These are phyloP conservation scores for Polyplosphaeria fusca DNA, from an alignment of 495 filamentous ascomycete species.

Conservation along the genomic window DNA sequence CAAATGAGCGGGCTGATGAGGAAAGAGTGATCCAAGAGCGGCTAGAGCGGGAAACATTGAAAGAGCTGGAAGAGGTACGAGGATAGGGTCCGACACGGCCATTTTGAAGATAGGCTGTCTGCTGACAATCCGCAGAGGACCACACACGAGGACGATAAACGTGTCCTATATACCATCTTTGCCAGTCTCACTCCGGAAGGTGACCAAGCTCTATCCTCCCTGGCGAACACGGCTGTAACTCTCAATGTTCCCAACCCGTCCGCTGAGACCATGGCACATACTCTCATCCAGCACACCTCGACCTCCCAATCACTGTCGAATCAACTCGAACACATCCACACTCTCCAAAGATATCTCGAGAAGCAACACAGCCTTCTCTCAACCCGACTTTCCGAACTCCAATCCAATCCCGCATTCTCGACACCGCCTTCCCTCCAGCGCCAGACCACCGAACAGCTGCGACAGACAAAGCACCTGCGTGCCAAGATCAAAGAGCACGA, in stretches of 20 bases:
- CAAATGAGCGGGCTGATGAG: conserved; percentile 82
- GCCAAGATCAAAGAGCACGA: conserved; percentile 30
- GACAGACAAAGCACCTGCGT: conserved; percentile 26
- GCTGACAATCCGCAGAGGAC: conserved; percentile 3
- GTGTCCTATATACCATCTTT: conserved; percentile 7
- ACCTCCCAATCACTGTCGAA: conserved; percentile 21
- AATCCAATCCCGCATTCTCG: conserved; percentile 22
- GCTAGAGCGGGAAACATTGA: conserved; percentile 58
- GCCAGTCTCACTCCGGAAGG: conserved; percentile 23
- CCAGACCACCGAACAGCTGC: conserved; percentile 25
- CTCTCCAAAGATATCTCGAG: conserved; percentile 23
- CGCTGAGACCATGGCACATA: conserved; percentile 28
- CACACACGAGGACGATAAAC: conserved; percentile 3
- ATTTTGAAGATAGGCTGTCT: too few species aligned
- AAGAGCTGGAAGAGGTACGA: conserved; percentile 43
- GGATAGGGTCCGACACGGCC: not conserved
- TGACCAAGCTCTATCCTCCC: conserved; percentile 9
- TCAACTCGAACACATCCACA: conserved; percentile 22
- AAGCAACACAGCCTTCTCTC: conserved; percentile 25
- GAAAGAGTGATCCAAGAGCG: conserved; percentile 55
- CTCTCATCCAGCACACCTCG: conserved; percentile 24
- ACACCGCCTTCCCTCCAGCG: conserved; percentile 18
- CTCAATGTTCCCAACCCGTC: conserved; percentile 17
- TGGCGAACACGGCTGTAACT: conserved; percentile 17
- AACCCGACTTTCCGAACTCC: conserved; percentile 13